phyloP scores from a whole-genome alignment of 441 rosid genomes.

The Pelargonium cotyledonis region DNA sequence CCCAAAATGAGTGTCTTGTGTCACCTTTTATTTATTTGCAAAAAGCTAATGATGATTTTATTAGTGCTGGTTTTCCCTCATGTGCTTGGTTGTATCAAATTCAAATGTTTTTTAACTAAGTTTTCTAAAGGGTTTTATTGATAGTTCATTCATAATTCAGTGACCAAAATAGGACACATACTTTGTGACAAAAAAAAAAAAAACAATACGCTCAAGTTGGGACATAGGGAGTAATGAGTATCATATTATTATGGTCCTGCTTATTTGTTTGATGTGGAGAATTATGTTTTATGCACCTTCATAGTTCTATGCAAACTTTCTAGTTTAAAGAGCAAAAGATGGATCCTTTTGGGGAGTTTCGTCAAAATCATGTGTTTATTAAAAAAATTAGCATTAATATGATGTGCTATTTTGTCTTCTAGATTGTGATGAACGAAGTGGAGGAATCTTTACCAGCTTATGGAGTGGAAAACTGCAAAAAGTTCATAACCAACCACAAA shows the following conservation, averaged over 20 bases:
- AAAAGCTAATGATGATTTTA: no score
- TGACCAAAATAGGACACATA: no score
- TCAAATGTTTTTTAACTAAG: no score
- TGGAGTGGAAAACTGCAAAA: constrained; percentile 27
- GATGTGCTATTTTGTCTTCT: constrained; percentile 1
- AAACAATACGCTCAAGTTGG: no score
- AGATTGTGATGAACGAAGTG: constrained; percentile 27
- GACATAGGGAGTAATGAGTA: no score
- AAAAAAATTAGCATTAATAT: background rate
- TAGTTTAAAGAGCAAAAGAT: background rate
- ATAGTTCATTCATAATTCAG: no score
- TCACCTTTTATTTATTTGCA: no score
- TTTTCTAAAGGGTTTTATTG: no score
- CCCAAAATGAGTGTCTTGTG: no score
- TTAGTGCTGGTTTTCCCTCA: no score
- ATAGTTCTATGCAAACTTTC: background rate
- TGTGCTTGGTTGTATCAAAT: no score
- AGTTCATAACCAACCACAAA: constrained; percentile 25
- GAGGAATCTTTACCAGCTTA: constrained; percentile 29
- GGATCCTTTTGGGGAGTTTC: background rate
- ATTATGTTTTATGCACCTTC: background rate
- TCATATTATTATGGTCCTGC: background rate
- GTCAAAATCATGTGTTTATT: background rate
- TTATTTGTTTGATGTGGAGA: background rate
- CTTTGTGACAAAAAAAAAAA: no score